Conservation (phyloP, 2,329 filamentous ascomycete species). For the Diaporthe citrichinensis region DNA sequence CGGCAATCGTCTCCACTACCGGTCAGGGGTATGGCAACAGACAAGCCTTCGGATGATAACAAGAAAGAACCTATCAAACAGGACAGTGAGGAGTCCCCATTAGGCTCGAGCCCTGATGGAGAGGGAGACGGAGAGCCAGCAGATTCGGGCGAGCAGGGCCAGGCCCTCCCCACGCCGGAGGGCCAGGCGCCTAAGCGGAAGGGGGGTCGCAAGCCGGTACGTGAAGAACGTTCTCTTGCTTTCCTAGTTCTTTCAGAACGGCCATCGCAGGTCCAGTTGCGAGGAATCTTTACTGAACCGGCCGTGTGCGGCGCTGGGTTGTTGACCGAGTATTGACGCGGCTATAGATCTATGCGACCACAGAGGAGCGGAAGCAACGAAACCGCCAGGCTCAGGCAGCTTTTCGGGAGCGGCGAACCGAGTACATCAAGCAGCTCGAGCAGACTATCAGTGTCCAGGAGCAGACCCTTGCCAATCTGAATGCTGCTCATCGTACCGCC, state of each 20-base stretch:
- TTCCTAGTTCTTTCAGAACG: too few relatives aligned
- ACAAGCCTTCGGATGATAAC: slow-evolving; percentile 72
- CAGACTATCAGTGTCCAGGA: slow-evolving; percentile 98
- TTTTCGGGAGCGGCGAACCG: slow-evolving; percentile 94
- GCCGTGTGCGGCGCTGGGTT: neutral
- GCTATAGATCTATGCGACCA: slow-evolving; percentile 93
- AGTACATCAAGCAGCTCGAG: slow-evolving; percentile 99
- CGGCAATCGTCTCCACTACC: slow-evolving; percentile 55
- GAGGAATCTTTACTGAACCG: neutral
- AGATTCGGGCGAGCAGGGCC: slow-evolving; percentile 58
- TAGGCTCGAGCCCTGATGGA: slow-evolving; percentile 70
- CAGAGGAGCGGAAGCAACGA: slow-evolving; percentile 97
- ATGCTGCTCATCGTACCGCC: slow-evolving; percentile 93
- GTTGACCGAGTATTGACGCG: slow-evolving; percentile 32
- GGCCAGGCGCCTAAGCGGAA: slow-evolving; percentile 88
- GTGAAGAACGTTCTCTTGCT: slow-evolving; percentile 47
- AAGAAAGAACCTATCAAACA: slow-evolving; percentile 70
- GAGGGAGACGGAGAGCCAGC: slow-evolving; percentile 37
- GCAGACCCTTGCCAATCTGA: slow-evolving; percentile 90
- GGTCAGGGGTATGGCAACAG: slow-evolving; percentile 72
- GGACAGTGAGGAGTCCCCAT: slow-evolving; percentile 71
- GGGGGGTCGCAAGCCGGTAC: slow-evolving; percentile 96
- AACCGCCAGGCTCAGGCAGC: slow-evolving; percentile 98
- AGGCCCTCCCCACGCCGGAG: slow-evolving; percentile 61
- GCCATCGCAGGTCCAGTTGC: neutral